These are phyloP conservation scores for Monosporascus sp. DNA, from an alignment of 2,329 filamentous ascomycete species.

Conservation along the genomic window DNA sequence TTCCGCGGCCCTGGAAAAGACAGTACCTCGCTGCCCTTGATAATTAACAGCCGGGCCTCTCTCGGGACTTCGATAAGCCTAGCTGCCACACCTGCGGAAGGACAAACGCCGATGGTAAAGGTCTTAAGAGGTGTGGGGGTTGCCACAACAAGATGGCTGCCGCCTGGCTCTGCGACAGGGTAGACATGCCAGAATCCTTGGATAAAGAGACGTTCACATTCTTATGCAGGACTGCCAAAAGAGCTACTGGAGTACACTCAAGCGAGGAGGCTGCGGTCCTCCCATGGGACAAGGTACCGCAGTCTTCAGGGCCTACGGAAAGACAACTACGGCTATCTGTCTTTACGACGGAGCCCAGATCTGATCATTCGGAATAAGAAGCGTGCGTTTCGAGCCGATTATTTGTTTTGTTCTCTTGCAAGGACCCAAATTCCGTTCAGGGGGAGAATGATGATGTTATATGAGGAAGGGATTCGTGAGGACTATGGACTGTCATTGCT, in stretches of 20 bases:
- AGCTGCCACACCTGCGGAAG: slow-evolving; percentile 21
- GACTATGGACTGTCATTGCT: too few relatives aligned
- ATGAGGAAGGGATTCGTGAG: too few relatives aligned
- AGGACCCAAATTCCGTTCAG: too few relatives aligned
- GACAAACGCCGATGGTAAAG: slow-evolving; percentile 8
- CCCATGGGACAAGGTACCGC: not conserved
- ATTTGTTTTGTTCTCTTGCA: not conserved
- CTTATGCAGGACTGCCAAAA: slow-evolving; percentile 10
- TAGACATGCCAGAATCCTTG: slow-evolving; percentile 1
- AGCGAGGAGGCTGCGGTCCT: not conserved
- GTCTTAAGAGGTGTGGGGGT: slow-evolving; percentile 3
- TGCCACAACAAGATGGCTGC: slow-evolving; percentile 4
- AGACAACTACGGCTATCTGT: not conserved
- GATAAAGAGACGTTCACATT: not conserved
- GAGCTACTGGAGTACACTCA: slow-evolving; percentile 8
- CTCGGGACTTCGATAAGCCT: slow-evolving; percentile 12
- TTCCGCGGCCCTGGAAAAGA: slow-evolving; percentile 12
- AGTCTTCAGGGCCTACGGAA: not conserved
- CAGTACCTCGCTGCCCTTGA: slow-evolving; percentile 19
- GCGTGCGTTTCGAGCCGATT: not conserved
- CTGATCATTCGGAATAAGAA: not conserved
- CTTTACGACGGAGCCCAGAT: not conserved
- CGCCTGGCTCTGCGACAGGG: slow-evolving; percentile 14
- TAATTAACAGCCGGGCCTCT: slow-evolving; percentile 13
- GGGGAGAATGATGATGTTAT: too few relatives aligned